Evolutionary conservation across 805 yeast genomes (phyloP).

Genomic region (Barnettozyma populi): DNA sequence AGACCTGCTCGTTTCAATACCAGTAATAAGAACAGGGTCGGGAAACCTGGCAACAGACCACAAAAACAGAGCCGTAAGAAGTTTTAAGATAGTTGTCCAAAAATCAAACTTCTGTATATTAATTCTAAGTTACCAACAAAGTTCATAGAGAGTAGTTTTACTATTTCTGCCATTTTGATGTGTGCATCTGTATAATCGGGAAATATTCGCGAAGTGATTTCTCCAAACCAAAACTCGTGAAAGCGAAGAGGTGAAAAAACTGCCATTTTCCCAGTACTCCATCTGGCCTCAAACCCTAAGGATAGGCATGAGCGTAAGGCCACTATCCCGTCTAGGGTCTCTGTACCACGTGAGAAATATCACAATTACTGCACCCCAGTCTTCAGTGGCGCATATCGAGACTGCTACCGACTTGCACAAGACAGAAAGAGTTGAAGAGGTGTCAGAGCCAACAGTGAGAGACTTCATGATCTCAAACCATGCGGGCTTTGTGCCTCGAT

Average conservation of each 20-base stretch:
- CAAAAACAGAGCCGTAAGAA: slow-evolving; percentile 53
- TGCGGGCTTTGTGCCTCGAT: not conserved
- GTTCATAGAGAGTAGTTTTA: not conserved
- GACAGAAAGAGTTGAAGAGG: not conserved
- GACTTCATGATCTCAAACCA: not conserved
- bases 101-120: not conserved
- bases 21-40: slow-evolving; percentile 17
- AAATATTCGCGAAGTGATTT: not conserved
- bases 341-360: not conserved
- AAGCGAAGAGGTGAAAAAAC: not conserved
- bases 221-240: not conserved
- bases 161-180: not conserved
- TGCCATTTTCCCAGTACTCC: not conserved
- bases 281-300: not conserved
- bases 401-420: not conserved
- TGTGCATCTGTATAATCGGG: not conserved
- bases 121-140: not conserved
- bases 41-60: slow-evolving; percentile 32
- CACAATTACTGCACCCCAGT: slow-evolving; percentile 3
- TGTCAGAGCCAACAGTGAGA: not conserved
- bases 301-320: not conserved
- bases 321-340: not conserved
- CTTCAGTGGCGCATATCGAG: not conserved
- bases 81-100: slow-evolving; percentile 30
- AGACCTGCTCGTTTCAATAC: slow-evolving; percentile 20